Evolutionary conservation across 768 basidiomycete species (phyloP), one percentile per base, ranked within the genome.

Genomic region (Tephrocybe sp.): DNA sequence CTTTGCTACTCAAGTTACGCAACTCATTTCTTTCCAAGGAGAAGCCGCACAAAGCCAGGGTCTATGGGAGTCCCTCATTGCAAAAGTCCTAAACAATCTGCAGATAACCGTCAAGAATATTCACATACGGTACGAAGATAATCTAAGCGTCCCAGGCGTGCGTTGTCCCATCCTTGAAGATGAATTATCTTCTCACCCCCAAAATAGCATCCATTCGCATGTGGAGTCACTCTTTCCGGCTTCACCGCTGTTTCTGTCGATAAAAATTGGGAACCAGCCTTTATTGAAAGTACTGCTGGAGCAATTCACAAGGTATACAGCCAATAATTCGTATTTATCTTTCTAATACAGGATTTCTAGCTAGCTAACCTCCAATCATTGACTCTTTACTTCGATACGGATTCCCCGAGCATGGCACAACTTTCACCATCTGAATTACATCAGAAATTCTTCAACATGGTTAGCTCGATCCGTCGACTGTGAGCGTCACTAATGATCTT

Each of bases 71-170:
- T 92, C 92, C 14, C 71, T 98, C 41, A 83, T 87, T 38, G 79
- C 87, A 39, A 97, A 96, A 65, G 80, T 98, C 51, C 83, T 98
- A 57, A 96, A 98, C 70, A 99, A 99, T 63, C 68, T 98, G 20
- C 97, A 99, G 72, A 83, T 98, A 20, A 94, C 92, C 11, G 83
- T 98, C 53, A 92, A 88, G 70, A 96, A 97, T 60, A 92, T 99
- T 39, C 97, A 99, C 65, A 70, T 98, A 40, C 87, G 97, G 46
- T 99, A 98, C 61, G 97, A 99, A 69, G 97, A 99, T 71, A 87
- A 86, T 44, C 67, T 93, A 60, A 97, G 92, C 60, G 92, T 94
- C 22, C 95, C 95, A 26, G 92, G 89, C 23, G 94, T 94, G 67
- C 61, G 88, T 72, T 31, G 20, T n/a, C 20, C 17, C 9, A 56